Conservation (phyloP, 345 rosid species). For the Gossypium thurberi region DNA sequence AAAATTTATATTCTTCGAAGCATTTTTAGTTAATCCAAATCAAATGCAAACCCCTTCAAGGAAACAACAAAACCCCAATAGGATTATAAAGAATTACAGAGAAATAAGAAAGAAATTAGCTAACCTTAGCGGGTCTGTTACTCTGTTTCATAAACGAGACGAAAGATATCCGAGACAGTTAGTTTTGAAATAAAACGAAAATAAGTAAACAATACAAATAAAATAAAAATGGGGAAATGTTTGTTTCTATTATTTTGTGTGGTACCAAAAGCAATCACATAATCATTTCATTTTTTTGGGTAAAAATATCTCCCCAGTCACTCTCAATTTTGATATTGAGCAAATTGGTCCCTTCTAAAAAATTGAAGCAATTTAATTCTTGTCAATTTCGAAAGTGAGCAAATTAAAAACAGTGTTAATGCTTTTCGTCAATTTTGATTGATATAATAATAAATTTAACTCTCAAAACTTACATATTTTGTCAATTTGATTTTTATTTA, state of each 20-base stretch:
- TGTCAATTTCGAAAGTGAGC: too few relatives aligned
- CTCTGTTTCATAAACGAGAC: not conserved
- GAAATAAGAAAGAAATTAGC: not conserved
- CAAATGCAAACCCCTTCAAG: not conserved
- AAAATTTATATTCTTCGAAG: not conserved
- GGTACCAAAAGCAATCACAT: not conserved
- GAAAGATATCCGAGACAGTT: not conserved
- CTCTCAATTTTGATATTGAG: too few relatives aligned
- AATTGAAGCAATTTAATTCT: too few relatives aligned
- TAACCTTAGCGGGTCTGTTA: not conserved
- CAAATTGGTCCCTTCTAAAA: too few relatives aligned
- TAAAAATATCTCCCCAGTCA: too few relatives aligned
- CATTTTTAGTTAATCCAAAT: not conserved
- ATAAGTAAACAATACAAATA: too few relatives aligned
- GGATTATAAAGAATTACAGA: not conserved
- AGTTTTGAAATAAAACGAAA: not conserved
- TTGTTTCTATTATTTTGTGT: not conserved
- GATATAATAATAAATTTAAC: too few relatives aligned
- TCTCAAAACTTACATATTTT: too few relatives aligned
- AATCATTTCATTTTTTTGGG: not conserved
- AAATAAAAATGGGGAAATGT: not conserved
- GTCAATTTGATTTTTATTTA: too few relatives aligned
- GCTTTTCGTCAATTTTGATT: too few relatives aligned
- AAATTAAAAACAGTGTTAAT: too few relatives aligned
- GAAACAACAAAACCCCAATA: conserved; percentile 1